phyloP scores from a whole-genome alignment of 345 rosid genomes.

The Brassica cretica region DNA sequence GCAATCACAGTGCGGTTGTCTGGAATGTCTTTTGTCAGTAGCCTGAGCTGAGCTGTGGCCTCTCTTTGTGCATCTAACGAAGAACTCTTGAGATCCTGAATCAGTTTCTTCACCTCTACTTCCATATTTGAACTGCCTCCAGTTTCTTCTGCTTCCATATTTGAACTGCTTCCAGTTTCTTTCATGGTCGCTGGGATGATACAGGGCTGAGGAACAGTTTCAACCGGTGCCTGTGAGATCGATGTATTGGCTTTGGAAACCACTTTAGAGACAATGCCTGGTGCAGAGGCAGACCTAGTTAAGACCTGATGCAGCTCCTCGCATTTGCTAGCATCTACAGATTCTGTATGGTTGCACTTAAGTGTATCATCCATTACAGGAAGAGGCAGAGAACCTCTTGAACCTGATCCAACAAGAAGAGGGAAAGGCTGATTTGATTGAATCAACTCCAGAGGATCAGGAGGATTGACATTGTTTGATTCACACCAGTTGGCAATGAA shows the following conservation, averaged over 20 bases:
- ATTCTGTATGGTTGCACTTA: slow-evolving; percentile 34
- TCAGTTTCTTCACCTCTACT: slow-evolving; percentile 60
- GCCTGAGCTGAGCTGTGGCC: slow-evolving; percentile 59
- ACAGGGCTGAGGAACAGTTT: slow-evolving; percentile 34
- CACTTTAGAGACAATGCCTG: slow-evolving; percentile 48
- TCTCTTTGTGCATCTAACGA: slow-evolving; percentile 64
- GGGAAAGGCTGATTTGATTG: slow-evolving; percentile 51
- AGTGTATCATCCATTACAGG: slow-evolving; percentile 37
- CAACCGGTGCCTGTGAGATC: too few relatives aligned
- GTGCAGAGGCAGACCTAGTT: slow-evolving; percentile 65
- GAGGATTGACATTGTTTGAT: slow-evolving; percentile 69
- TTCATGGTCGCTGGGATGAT: slow-evolving; percentile 62
- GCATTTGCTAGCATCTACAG: slow-evolving; percentile 39
- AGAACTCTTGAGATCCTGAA: slow-evolving; percentile 62
- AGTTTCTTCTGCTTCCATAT: slow-evolving; percentile 61
- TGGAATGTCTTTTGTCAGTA: slow-evolving; percentile 75
- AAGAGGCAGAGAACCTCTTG: slow-evolving; percentile 44
- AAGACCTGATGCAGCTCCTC: slow-evolving; percentile 47
- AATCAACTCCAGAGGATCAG: slow-evolving; percentile 65
- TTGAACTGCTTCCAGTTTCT: slow-evolving; percentile 75
- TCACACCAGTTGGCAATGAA: slow-evolving; percentile 95
- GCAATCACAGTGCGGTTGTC: slow-evolving; percentile 82
- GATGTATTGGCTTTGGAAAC: slow-evolving; percentile 30
- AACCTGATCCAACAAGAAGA: slow-evolving; percentile 48
- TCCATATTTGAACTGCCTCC: slow-evolving; percentile 74